Evolutionary conservation across 768 basidiomycete genomes (phyloP).

Genomic region (Naganishia randhawae): DNA sequence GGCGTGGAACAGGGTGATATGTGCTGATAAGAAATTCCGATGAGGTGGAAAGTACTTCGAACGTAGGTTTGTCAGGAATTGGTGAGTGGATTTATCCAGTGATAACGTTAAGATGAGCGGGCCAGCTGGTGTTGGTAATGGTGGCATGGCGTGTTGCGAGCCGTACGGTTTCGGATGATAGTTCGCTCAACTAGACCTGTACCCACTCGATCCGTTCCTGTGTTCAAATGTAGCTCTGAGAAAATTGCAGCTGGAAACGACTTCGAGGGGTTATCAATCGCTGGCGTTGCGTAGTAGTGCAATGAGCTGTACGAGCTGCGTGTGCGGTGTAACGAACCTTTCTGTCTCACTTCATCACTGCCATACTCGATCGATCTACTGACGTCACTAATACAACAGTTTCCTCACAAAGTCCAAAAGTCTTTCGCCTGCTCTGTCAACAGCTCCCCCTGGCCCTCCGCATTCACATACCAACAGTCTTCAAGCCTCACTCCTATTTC

Average conservation of each 20-base stretch:
- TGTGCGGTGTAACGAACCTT: not conserved
- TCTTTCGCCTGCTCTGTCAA: conserved; percentile 62
- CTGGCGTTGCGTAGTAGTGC: no score
- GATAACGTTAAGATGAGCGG: conserved; percentile 39
- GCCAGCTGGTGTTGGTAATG: conserved; percentile 10
- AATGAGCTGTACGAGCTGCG: not conserved
- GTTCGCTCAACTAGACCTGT: no score
- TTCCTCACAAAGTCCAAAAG: conserved; percentile 33
- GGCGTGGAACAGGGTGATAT: conserved; percentile 42
- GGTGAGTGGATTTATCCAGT: conserved; percentile 34
- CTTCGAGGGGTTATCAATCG: no score
- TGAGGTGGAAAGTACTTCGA: conserved; percentile 39
- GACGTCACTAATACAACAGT: not conserved
- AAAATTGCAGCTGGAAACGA: no score
- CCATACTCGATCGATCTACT: not conserved
- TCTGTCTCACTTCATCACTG: not conserved
- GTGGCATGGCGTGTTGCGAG: conserved; percentile 9
- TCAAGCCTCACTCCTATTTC: conserved; percentile 67
- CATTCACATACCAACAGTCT: conserved; percentile 69
- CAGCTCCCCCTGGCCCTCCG: conserved; percentile 57
- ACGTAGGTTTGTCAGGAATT: conserved; percentile 35
- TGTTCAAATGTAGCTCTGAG: no score
- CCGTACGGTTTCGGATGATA: no score
- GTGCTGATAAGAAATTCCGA: conserved; percentile 38
- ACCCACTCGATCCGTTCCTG: no score